Percentiles rank a stretch among this genome's conserved stretches.
phyloP scores from a whole-genome alignment of 768 basidiomycete species.

The Hysterangium stoloniferum region DNA sequence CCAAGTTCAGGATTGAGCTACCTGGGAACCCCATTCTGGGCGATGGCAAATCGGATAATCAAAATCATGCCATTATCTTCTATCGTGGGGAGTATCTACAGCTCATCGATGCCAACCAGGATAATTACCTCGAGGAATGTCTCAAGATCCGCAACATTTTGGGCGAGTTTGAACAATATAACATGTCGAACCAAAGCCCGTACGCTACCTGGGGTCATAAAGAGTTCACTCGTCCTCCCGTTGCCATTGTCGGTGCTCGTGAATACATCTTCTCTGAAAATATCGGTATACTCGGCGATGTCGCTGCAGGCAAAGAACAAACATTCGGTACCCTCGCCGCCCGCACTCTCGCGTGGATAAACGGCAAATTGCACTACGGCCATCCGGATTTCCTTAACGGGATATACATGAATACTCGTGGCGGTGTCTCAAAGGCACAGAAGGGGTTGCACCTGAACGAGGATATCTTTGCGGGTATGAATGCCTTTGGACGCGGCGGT shows the following conservation, averaged over 20 bases:
- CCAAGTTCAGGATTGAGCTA: conserved; percentile 97
- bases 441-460: conserved; percentile 99
- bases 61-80: conserved; percentile 99
- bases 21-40: conserved; percentile 99
- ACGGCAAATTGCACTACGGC: conserved; percentile 97
- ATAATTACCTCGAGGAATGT: conserved; percentile 99
- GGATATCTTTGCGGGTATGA: conserved; percentile 99
- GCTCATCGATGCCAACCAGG: conserved; percentile 99
- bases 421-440: conserved; percentile 97
- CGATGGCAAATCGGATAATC: conserved; percentile 99
- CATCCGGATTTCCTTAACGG: conserved; percentile 99
- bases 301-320: conserved; percentile 98
- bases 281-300: conserved; percentile 96
- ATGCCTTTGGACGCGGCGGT: conserved; percentile 91
- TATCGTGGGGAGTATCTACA: conserved; percentile 99
- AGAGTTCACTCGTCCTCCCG: conserved; percentile 81
- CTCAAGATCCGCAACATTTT: conserved; percentile 99
- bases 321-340: conserved; percentile 98
- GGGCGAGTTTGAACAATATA: conserved; percentile 93
- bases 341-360: conserved; percentile 92
- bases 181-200: conserved; percentile 78
- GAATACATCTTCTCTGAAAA: conserved; percentile 99
- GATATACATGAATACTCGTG: conserved; percentile 95
- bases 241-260: conserved; percentile 96
- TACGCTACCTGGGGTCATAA: conserved; percentile 86